Base-by-base conservation (phyloP, 108 stramenopile genomes). In the Pseudonitzschia multiseries region DNA sequence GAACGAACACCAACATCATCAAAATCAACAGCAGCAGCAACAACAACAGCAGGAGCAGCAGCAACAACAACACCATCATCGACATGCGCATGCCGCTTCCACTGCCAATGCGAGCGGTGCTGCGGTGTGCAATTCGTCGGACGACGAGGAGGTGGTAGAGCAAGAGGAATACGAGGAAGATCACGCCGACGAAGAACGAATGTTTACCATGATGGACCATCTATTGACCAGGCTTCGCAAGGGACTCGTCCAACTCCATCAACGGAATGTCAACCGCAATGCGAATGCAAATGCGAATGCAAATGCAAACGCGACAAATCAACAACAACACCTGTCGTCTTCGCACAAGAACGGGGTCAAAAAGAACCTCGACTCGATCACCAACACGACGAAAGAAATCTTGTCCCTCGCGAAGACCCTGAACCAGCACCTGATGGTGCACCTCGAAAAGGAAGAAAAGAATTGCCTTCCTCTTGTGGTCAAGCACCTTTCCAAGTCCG, bases 121-220 rank as follows among this genome's bases (percentile, higher is more conserved):
- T 31, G 54, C 36, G 40, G 8, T 46, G 6, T 71, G 46, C 68
- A 56, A 31, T 44, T 24, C 44, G 27, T 24, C 52, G 14, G 80
- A 62, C 17, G 82, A 75, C 21, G 76, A 66, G 12, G 70, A 48
- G 21, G 69, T 83, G 9, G 85, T 93, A 43, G 92, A 93, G 44
- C 90, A 92, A 76, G 90, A 91, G 65, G 89, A 91, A 67, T 96
- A 94, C 74, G 95, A 96, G 79, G 95, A 96, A 78, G 95, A 96
- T 81, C 95, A 96, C 80, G 89, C 87, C 0, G 88, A 91, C 56
- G 95, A 96, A 76, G 93, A 94, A 73, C 75, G 84, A n/a, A 93
- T 96, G 90, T 96, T 96, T 71, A 72, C 74, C 26, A 74, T 79
- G 56, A 89, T 96, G 71, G 88, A 93, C 67, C 61, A 69, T 26